Percentiles rank a stretch among this genome's conserved stretches.
Conservation (phyloP, 2,329 filamentous ascomycete species). For the Ophiostoma fasciatum region DNA sequence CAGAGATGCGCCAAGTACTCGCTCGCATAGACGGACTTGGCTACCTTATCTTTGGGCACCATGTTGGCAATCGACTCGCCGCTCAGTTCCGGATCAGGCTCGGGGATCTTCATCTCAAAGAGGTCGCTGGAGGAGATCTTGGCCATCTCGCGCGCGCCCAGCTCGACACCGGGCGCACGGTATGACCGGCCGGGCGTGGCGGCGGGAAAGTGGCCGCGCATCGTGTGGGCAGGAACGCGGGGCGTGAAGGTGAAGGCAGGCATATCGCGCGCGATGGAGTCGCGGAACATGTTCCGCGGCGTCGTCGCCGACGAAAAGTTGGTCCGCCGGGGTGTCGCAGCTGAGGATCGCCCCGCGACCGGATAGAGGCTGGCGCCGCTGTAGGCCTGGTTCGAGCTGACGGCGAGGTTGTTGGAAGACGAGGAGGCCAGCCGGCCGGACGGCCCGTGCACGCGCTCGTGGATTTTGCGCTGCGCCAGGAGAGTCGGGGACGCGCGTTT, state of each 20-base stretch:
- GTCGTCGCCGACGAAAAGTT: conserved; percentile 18
- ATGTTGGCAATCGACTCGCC: conserved; percentile 39
- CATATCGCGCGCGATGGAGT: conserved; percentile 16
- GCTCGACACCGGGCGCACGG: conserved; percentile 31
- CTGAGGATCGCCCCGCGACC: too few relatives aligned
- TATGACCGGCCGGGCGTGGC: conserved; percentile 28
- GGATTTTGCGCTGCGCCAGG: conserved; percentile 20
- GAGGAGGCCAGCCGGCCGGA: conserved; percentile 15
- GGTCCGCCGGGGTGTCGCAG: conserved; percentile 13
- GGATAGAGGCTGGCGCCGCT: too few relatives aligned
- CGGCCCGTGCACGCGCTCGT: conserved; percentile 19
- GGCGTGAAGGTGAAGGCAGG: conserved; percentile 27
- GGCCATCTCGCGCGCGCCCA: conserved; percentile 33
- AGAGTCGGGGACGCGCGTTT: conserved; percentile 20
- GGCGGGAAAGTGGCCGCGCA: conserved; percentile 33
- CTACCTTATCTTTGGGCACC: conserved; percentile 33
- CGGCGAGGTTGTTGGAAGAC: not conserved
- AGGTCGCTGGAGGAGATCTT: conserved; percentile 34
- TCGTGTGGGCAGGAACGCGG: conserved; percentile 26
- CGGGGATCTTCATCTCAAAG: conserved; percentile 44
- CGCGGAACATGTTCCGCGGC: conserved; percentile 20
- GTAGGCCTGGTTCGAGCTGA: conserved; percentile 1
- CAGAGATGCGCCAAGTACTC: conserved; percentile 43
- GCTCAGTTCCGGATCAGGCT: conserved; percentile 39
- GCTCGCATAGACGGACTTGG: conserved; percentile 43